Conservation (phyloP, 176 grass and related monocot genomes). For the Pontederia crassipes region DNA sequence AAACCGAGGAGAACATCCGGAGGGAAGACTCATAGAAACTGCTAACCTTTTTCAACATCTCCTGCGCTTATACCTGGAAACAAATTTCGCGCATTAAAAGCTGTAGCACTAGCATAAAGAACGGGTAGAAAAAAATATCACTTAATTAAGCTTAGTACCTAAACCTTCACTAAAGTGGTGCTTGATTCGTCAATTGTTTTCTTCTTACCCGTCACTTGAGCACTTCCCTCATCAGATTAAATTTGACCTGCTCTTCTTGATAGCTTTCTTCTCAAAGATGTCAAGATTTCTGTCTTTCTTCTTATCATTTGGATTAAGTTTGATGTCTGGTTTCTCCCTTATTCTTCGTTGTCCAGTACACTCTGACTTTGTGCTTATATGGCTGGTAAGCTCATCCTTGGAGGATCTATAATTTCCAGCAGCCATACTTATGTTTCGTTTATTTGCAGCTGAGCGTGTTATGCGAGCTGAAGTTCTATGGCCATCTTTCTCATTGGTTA, state of each 20-base stretch:
- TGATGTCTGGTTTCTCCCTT: not conserved
- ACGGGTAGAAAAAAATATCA: not conserved
- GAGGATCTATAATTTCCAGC: not conserved
- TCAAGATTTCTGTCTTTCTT: slow-evolving; percentile 4
- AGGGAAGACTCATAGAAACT: too few relatives aligned
- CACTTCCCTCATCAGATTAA: not conserved
- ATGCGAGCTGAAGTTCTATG: slow-evolving; percentile 11
- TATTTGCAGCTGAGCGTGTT: slow-evolving; percentile 28
- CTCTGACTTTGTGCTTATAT: not conserved
- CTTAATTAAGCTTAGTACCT: slow-evolving; percentile 1
- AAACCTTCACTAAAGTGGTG: not conserved
- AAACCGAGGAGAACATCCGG: too few relatives aligned
- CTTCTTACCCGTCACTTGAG: not conserved
- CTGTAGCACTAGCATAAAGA: too few relatives aligned
- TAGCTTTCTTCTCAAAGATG: slow-evolving; percentile 10
- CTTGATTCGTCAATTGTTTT: not conserved
- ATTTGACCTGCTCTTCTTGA: slow-evolving; percentile 1
- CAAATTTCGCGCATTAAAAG: too few relatives aligned
- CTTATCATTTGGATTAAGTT: not conserved
- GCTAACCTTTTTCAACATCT: too few relatives aligned
- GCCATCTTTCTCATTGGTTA: not conserved
- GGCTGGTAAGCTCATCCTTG: not conserved
- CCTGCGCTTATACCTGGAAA: too few relatives aligned
- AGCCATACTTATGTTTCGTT: not conserved
- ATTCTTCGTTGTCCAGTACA: not conserved